phyloP scores from a whole-genome alignment of 345 rosid genomes.

The Lenwebbia sp. region DNA sequence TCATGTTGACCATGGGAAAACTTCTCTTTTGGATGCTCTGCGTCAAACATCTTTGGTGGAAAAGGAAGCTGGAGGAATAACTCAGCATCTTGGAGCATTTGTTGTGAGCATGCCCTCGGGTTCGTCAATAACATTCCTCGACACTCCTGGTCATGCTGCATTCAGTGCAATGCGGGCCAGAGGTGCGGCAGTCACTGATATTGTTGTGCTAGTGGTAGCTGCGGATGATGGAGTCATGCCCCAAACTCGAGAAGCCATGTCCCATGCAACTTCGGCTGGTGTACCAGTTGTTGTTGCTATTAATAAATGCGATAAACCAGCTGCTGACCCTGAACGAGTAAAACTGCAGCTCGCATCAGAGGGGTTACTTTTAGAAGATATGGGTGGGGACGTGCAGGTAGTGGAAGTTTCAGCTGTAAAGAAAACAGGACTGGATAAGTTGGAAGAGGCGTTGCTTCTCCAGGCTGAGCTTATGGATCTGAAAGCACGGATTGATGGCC shows the following conservation, averaged over 20 bases:
- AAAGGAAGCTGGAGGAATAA: conserved; percentile 96
- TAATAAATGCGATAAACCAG: conserved; percentile 88
- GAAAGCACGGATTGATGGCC: conserved; percentile 78
- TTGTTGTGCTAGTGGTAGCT: conserved; percentile 91
- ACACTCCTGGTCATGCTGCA: conserved; percentile 96
- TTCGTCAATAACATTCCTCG: conserved; percentile 85
- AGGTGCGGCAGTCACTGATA: conserved; percentile 95
- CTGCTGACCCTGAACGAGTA: conserved; percentile 74
- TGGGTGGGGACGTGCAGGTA: conserved; percentile 88
- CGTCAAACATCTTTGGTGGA: conserved; percentile 87
- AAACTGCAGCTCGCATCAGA: conserved; percentile 81
- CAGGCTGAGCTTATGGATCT: conserved; percentile 90
- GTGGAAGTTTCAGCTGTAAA: conserved; percentile 81
- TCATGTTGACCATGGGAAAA: conserved; percentile 97
- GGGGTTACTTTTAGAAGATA: conserved; percentile 81
- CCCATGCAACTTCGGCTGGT: conserved; percentile 85
- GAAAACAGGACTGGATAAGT: conserved; percentile 61
- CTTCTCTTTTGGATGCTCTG: conserved; percentile 81
- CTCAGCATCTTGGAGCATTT: conserved; percentile 95
- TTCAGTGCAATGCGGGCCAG: conserved; percentile 97
- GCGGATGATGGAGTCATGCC: conserved; percentile 99
- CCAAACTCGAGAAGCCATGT: conserved; percentile 86
- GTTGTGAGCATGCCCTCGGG: conserved; percentile 83
- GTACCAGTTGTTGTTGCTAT: conserved; percentile 89
- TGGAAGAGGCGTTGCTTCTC: conserved; percentile 87